These are phyloP conservation scores for Eruca vesicaria DNA, from an alignment of 441 rosid genomes.

Conservation along the genomic window DNA sequence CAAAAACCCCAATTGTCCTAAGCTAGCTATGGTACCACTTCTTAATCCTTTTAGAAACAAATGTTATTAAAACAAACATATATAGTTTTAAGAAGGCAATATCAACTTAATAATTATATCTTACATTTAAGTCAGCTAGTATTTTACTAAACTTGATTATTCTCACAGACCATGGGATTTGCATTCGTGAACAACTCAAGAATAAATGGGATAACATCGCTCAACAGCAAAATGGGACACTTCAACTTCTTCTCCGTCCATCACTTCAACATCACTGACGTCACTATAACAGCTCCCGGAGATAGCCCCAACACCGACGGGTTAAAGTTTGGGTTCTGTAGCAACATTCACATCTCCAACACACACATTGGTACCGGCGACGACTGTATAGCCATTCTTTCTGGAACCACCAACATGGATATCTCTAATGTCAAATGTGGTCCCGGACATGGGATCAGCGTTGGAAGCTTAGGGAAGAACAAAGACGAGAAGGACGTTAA, in stretches of 20 bases:
- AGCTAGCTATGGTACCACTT: constrained; percentile 21
- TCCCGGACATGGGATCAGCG: too few relatives aligned
- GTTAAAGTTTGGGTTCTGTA: constrained; percentile 36
- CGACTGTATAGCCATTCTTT: constrained; percentile 29
- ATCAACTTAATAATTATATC: not conserved
- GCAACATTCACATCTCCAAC: constrained; percentile 4
- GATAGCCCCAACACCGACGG: too few relatives aligned
- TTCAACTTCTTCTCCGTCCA: too few relatives aligned
- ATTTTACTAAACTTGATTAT: not conserved
- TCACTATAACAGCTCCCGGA: too few relatives aligned
- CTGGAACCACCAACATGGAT: too few relatives aligned
- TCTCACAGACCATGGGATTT: constrained; percentile 30
- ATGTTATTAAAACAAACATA: not conserved
- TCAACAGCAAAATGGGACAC: too few relatives aligned
- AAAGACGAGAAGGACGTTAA: constrained; percentile 24
- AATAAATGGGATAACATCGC: constrained; percentile 38
- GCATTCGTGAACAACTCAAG: constrained; percentile 39
- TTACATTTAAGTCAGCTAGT: not conserved
- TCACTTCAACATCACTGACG: too few relatives aligned
- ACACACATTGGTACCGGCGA: constrained; percentile 28
- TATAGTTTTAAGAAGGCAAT: not conserved
- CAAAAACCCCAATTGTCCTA: constrained; percentile 29
- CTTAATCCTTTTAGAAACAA: not conserved
- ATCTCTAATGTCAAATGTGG: too few relatives aligned
- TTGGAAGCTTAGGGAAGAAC: constrained; percentile 34